Base-by-base conservation (phyloP, 441 rosid species). In the Lepidium campestre region DNA sequence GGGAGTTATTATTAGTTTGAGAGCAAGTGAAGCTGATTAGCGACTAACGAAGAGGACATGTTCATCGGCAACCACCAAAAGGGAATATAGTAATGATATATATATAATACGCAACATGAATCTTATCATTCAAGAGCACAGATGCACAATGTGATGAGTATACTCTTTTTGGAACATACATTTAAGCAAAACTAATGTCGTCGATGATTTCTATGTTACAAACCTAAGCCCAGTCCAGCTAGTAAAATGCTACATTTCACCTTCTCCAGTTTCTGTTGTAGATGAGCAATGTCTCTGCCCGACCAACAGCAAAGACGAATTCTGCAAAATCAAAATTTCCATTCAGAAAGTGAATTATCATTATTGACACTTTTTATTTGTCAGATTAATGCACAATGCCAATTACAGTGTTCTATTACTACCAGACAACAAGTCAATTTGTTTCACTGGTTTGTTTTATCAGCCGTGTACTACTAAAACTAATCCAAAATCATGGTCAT, bases 271-370 rank as follows among this genome's bases (percentile, higher is more conserved):
- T 15, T 64, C 55, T 34, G 72, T 27, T 67, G 63, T 67, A 56
- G 70, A 71, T 14, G 64, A 73, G 34, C 55, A 77, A 69, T 57
- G 81, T 65, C 57, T 73, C 75, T 89, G 93, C 12, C 92, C 86
- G 48, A 91, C 67, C 62, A 87, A 57, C 71, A 86, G 65, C 78
- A 94, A 66, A 10, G 91, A 82, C 25, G 91, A 86, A 57, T 72
- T 25, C 97, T 93, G 91, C 77, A 85, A 54, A 78, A 77, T 41
- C 67, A 80, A 53, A 57, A 25, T 65, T 35, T 52, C 15, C 10
- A 27, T 34, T 73, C 42, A 73, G 35, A 59, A 4, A 42, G 25
- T 15, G 63, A 46, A 31, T 61, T 22, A 40, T 40, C 44, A 50
- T 18, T 49, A 13, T 10, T 25, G 29, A 42, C 61, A 41, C 62